A percentile compares a stretch with the other conserved stretches of the same genome.
Evolutionary conservation across 495 filamentous ascomycete genomes (phyloP).

Genomic region (Penicillium cinerascens): DNA sequence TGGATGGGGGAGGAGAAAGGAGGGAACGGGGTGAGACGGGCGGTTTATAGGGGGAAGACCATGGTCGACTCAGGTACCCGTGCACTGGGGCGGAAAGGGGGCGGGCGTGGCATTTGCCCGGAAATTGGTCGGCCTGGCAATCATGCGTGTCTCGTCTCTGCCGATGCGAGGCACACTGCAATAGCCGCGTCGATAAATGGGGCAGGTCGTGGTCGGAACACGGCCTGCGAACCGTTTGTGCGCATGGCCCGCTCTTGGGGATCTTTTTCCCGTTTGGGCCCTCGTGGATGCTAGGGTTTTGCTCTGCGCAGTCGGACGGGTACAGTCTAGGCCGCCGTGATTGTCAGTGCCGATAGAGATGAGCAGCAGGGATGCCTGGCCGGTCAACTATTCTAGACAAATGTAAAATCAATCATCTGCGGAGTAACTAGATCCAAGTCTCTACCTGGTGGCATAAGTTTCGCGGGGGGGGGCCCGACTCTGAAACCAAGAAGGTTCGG

Average conservation of each 20-base stretch:
- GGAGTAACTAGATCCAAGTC: too few species aligned
- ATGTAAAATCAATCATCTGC: too few species aligned
- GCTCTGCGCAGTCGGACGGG: not conserved
- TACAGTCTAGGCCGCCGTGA: not conserved
- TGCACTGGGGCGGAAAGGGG: slow-evolving; percentile 19
- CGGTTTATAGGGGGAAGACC: slow-evolving; percentile 13
- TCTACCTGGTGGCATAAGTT: not conserved
- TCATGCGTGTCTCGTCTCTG: too few species aligned
- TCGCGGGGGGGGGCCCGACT: not conserved
- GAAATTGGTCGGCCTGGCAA: not conserved
- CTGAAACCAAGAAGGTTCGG: not conserved
- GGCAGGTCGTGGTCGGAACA: not conserved
- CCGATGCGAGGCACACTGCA: too few species aligned
- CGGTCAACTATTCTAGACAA: too few species aligned
- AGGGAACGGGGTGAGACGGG: slow-evolving; percentile 1
- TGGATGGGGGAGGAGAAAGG: slow-evolving; percentile 17
- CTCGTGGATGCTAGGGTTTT: not conserved
- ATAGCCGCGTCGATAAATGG: not conserved
- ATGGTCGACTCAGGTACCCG: slow-evolving; percentile 27
- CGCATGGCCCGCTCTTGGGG: not conserved
- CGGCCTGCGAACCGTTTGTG: not conserved
- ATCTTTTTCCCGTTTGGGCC: not conserved
- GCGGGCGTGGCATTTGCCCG: slow-evolving; percentile 6
- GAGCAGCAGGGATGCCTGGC: not conserved
- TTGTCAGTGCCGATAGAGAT: not conserved